phyloP scores from a whole-genome alignment of 768 basidiomycete genomes.

The Krasilnikovozyma curviuscula region DNA sequence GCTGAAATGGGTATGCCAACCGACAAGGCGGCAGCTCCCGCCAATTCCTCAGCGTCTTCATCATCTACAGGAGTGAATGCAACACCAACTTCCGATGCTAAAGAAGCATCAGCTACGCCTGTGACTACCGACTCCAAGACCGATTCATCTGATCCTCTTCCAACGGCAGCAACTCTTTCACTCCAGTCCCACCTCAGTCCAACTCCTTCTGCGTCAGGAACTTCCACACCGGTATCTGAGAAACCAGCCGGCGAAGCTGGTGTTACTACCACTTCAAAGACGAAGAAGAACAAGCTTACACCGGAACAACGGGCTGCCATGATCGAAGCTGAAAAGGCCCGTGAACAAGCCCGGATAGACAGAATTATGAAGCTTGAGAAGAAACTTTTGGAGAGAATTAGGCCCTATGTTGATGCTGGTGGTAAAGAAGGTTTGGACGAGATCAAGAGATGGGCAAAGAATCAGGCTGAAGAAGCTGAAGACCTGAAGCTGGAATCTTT shows the following conservation, averaged over 20 bases:
- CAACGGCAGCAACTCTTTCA: background rate
- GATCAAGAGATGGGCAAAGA: constrained; percentile 54
- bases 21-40: constrained; percentile 35
- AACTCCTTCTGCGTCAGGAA: constrained; percentile 15
- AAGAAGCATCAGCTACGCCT: constrained; percentile 11
- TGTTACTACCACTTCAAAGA: constrained; percentile 16
- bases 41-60: constrained; percentile 2
- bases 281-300: constrained; percentile 35
- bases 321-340: constrained; percentile 59
- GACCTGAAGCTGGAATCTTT: constrained; percentile 95
- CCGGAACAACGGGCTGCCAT: constrained; percentile 74
- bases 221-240: constrained; percentile 7
- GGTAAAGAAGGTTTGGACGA: constrained; percentile 39
- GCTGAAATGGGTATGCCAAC: constrained; percentile 69
- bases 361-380: constrained; percentile 53
- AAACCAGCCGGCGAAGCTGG: constrained; percentile 12
- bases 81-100: constrained; percentile 5
- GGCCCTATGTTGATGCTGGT: constrained; percentile 72
- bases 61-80: constrained; percentile 21
- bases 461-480: constrained; percentile 65
- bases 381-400: constrained; percentile 64
- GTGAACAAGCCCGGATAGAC: constrained; percentile 37
- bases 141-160: background rate
- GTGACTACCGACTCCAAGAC: constrained; percentile 3
- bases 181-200: constrained; percentile 12